Evolutionary conservation across 495 filamentous ascomycete genomes (phyloP).

Genomic region (Daldinia concentrica): DNA sequence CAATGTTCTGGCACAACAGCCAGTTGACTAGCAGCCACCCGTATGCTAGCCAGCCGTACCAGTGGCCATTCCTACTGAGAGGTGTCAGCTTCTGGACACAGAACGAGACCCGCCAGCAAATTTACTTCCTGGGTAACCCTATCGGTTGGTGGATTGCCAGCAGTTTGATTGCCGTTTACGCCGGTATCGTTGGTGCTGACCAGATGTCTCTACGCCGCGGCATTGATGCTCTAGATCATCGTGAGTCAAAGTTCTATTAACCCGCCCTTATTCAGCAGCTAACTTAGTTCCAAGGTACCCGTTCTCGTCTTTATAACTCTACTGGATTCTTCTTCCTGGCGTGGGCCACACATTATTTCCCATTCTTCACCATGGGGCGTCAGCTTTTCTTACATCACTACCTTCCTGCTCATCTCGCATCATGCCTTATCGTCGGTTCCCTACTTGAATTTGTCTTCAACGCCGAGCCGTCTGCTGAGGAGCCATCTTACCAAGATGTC

Average conservation of each 20-base stretch:
- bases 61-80: conserved; percentile 96
- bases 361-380: conserved; percentile 97
- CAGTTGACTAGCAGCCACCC: conserved; percentile 96
- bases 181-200: conserved; percentile 89
- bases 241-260: conserved; percentile 65
- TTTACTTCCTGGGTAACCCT: conserved; percentile 98
- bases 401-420: conserved; percentile 92
- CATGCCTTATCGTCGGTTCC: conserved; percentile 93
- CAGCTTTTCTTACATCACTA: conserved; percentile 99
- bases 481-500: conserved; percentile 53
- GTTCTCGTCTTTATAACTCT: conserved; percentile 94
- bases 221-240: conserved; percentile 90
- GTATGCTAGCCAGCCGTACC: conserved; percentile 92
- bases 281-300: conserved; percentile 68
- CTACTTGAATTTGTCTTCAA: conserved; percentile 96
- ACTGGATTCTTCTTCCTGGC: conserved; percentile 99
- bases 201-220: conserved; percentile 92
- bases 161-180: conserved; percentile 90
- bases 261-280: conserved; percentile 16
- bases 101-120: conserved; percentile 94
- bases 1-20: conserved; percentile 99
- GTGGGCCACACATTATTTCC: conserved; percentile 97
- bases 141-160: conserved; percentile 97
- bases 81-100: conserved; percentile 99
- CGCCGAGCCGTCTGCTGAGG: conserved; percentile 72